Conservation (phyloP, 176 grass and related monocot species). For the Microstegium vimineum region DNA sequence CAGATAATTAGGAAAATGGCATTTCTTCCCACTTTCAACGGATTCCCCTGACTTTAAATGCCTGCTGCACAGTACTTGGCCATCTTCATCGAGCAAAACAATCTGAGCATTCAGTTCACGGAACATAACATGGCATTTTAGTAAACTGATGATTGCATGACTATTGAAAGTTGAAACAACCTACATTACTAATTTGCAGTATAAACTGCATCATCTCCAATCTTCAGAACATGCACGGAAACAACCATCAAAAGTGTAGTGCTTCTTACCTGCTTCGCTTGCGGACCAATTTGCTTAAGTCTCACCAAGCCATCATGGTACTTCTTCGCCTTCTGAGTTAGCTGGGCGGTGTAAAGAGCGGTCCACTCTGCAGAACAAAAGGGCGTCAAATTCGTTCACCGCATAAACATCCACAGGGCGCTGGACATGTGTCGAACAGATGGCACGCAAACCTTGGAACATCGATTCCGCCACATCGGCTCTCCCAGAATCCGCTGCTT, state of each 20-base stretch:
- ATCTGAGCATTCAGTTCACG: slow-evolving; percentile 41
- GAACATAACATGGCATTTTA: slow-evolving; percentile 8
- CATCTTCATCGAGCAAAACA: slow-evolving; percentile 63
- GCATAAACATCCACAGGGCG: neutral
- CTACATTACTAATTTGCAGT: neutral
- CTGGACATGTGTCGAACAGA: slow-evolving; percentile 23
- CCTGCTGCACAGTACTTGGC: slow-evolving; percentile 40
- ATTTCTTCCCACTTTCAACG: slow-evolving; percentile 58
- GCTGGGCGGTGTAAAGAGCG: slow-evolving; percentile 62
- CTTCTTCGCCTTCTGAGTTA: slow-evolving; percentile 80
- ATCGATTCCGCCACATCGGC: neutral
- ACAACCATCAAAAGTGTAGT: neutral
- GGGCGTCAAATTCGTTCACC: neutral
- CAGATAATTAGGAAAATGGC: slow-evolving; percentile 43
- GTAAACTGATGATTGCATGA: neutral
- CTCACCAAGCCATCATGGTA: slow-evolving; percentile 64
- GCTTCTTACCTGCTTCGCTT: slow-evolving; percentile 53
- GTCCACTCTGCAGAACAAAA: slow-evolving; percentile 43
- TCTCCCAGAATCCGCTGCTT: neutral
- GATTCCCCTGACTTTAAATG: slow-evolving; percentile 58
- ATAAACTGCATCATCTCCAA: neutral
- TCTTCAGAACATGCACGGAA: neutral
- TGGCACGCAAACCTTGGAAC: slow-evolving; percentile 23
- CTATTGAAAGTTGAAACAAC: neutral
- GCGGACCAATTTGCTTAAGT: slow-evolving; percentile 39